Evolutionary conservation across 1,284 basidiomycete genomes (phyloP), one percentile per base, ranked within the genome.

Genomic region (Singerocomus rubriflavus): DNA sequence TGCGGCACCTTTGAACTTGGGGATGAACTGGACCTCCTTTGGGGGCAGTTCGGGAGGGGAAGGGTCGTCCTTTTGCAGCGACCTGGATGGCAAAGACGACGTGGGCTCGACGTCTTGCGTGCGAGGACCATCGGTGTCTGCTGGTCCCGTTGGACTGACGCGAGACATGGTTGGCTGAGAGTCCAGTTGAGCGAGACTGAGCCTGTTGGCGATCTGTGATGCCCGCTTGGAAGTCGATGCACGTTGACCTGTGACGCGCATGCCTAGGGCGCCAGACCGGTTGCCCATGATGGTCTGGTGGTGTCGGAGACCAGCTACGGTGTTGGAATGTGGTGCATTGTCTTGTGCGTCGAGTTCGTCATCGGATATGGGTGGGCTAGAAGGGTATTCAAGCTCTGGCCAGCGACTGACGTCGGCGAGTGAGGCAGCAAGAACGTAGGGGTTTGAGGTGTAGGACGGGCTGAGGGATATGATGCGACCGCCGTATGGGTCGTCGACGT

Each of bases 231-330:
- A 78, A 2, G 72, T 69, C 9, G 81, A 79, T 0, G 65, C 64
- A 17, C 80, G 70, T 51, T 80, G 79, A 5, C 76, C 86, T 14
- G 77, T 71, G 6, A 90, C 84, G 21, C 88, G 77, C 71, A 91
- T 79, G 0, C 90, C 89, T 1, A 83, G 68, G 0, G 77, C 84
- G 5, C 84, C 84, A 0, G 76, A 73, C 30, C 77, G 66, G 13
- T 77, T 75, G 2, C 81, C 87, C 77, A 93, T 85, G 61, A 96
- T 95, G 1, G 93, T 96, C 60, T 88, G 83, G 5, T 88, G 88
- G 65, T 94, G 87, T 60, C 85, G 88, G 54, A 46, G 45, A 5
- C 29, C 17, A 11, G 21, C 21, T 13, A 41, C 6, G 9, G 8
- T 1, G 44, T 8, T 12, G 12, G 5, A 41, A 29, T n/a, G 17